These are phyloP conservation scores for Hymenochaete sp. DNA, from an alignment of 1,284 basidiomycete genomes.

Conservation along the genomic window DNA sequence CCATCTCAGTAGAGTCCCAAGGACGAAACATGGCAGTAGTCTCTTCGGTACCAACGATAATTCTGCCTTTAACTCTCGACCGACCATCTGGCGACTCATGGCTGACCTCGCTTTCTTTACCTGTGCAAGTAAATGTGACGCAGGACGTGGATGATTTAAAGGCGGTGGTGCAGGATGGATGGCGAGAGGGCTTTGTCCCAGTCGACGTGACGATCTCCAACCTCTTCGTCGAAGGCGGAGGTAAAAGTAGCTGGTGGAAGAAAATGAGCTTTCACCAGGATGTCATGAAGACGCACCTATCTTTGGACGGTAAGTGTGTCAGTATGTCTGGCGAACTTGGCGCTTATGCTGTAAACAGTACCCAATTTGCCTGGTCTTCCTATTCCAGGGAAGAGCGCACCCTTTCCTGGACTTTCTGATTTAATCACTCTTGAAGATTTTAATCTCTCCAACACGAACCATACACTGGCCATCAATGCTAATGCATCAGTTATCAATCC, in stretches of 20 bases:
- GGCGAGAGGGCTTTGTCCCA: conserved; percentile 42
- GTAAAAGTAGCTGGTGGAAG: conserved; percentile 42
- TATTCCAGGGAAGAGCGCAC: conserved; percentile 39
- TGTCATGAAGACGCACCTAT: conserved; percentile 38
- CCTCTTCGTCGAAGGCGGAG: conserved; percentile 36
- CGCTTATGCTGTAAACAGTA: conserved; percentile 33
- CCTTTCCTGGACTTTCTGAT: conserved; percentile 47
- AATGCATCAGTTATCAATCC: conserved; percentile 32
- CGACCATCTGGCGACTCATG: conserved; percentile 43
- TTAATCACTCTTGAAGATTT: conserved; percentile 55
- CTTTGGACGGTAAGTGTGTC: conserved; percentile 41
- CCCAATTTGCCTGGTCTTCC: conserved; percentile 59
- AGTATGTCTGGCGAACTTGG: neutral
- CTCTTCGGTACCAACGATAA: conserved; percentile 34
- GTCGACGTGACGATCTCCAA: conserved; percentile 24
- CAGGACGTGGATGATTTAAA: conserved; percentile 39
- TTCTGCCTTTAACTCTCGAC: conserved; percentile 48
- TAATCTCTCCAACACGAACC: conserved; percentile 41
- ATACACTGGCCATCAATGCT: conserved; percentile 51
- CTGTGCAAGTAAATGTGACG: conserved; percentile 47
- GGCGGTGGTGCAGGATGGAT: conserved; percentile 48
- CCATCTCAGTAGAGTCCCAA: conserved; percentile 30
- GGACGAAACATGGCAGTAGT: conserved; percentile 38
- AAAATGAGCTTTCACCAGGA: conserved; percentile 34
- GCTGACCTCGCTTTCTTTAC: conserved; percentile 47